Percentiles rank a stretch among this genome's conserved stretches.
Conservation (phyloP, 257 asterid genomes). For the Nicotiana benthamiana region DNA sequence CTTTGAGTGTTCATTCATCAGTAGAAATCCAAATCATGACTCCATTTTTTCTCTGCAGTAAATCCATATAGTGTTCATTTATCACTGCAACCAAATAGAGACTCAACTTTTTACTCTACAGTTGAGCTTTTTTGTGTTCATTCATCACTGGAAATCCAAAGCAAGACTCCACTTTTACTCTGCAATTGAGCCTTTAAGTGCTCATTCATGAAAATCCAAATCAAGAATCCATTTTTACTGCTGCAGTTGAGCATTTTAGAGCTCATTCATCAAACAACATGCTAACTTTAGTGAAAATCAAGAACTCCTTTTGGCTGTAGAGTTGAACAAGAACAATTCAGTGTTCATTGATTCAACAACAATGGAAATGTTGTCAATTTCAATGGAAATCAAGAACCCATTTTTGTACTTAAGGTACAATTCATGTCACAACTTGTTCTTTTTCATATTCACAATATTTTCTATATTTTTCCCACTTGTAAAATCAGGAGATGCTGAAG, state of each 20-base stretch:
- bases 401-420: background rate
- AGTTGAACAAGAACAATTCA: background rate
- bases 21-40: background rate
- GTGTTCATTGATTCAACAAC: background rate
- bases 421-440: constrained; percentile 3
- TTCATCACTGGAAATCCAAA: background rate
- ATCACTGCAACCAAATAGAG: background rate
- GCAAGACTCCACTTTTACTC: background rate
- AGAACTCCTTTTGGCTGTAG: background rate
- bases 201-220: background rate
- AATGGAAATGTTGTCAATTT: background rate
- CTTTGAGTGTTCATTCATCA: background rate
- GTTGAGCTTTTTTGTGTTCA: background rate
- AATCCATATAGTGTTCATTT: background rate
- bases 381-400: constrained; percentile 5
- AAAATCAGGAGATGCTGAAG: constrained; percentile 57
- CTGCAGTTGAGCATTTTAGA: background rate
- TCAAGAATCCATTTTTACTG: background rate
- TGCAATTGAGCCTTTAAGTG: too few relatives aligned
- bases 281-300: background rate
- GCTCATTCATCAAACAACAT: background rate
- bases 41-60: constrained; percentile 8
- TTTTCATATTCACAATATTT: constrained; percentile 17
- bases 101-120: constrained; percentile 1
- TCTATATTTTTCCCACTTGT: constrained; percentile 22